phyloP scores from a whole-genome alignment of 495 filamentous ascomycete species.

The Annulohypoxylon nitens region DNA sequence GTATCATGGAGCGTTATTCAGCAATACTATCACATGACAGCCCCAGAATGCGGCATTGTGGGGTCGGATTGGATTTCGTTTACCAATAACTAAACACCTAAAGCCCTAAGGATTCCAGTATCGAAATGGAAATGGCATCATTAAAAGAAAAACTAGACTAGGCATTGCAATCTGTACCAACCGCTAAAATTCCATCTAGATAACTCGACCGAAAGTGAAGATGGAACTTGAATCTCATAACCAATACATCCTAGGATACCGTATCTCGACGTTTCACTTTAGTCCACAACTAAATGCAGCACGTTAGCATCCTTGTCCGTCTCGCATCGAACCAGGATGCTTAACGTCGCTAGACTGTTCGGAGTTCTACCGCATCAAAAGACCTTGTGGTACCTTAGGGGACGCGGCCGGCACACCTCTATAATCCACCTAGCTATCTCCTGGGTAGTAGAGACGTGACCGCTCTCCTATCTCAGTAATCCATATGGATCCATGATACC shows the following conservation, averaged over 20 bases:
- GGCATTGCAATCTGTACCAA: neutral
- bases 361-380: conserved; percentile 26
- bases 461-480: neutral
- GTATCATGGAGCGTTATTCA: neutral
- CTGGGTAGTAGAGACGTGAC: conserved; percentile 15
- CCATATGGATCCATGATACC: neutral
- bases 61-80: conserved; percentile 7
- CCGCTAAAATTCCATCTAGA: conserved; percentile 7
- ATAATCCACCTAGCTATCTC: conserved; percentile 4
- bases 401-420: conserved; percentile 11
- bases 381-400: conserved; percentile 11
- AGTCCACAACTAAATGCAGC: conserved; percentile 38
- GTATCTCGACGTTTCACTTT: conserved; percentile 46
- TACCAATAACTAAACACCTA: neutral
- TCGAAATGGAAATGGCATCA: conserved; percentile 3
- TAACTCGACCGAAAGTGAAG: conserved; percentile 5
- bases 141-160: conserved; percentile 7
- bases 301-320: conserved; percentile 41
- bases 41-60: conserved; percentile 9
- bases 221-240: conserved; percentile 12
- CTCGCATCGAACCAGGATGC: conserved; percentile 44
- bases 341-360: conserved; percentile 11
- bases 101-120: neutral
- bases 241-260: conserved; percentile 30
- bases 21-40: conserved; percentile 27